A percentile compares a stretch with the other conserved stretches of the same genome.
These are phyloP conservation scores for Friedmanniomyces simplex DNA, from an alignment of 495 filamentous ascomycete species.

Conservation along the genomic window DNA sequence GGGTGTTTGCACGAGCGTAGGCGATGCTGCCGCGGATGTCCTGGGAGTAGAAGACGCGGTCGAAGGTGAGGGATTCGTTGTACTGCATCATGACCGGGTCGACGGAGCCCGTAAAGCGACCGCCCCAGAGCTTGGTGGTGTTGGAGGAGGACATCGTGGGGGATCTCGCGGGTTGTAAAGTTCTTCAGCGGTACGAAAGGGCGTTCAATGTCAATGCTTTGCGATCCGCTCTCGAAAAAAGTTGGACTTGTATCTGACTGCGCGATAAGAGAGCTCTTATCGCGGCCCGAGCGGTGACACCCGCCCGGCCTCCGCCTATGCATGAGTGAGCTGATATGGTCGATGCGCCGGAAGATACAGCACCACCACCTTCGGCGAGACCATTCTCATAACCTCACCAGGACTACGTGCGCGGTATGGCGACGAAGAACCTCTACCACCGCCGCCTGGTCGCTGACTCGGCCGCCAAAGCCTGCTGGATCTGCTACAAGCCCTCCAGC, in stretches of 20 bases:
- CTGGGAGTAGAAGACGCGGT: conserved; percentile 70
- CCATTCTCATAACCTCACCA: neutral
- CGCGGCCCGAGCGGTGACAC: neutral
- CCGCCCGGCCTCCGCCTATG: no score
- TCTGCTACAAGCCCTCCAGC: conserved; percentile 82
- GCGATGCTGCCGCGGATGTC: conserved; percentile 75
- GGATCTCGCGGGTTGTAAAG: neutral
- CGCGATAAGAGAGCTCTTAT: neutral
- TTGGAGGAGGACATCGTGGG: neutral
- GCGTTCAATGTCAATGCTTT: neutral
- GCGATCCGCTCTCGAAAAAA: neutral
- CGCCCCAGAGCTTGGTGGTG: conserved; percentile 56
- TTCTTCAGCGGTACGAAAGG: neutral
- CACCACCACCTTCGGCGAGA: neutral
- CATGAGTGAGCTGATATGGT: neutral
- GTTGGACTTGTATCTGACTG: neutral
- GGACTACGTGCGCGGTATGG: neutral
- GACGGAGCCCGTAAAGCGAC: conserved; percentile 72
- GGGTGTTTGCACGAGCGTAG: conserved; percentile 75
- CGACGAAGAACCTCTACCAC: conserved; percentile 59
- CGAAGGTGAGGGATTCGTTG: conserved; percentile 79
- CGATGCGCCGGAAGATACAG: neutral
- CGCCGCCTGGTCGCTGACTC: conserved; percentile 82
- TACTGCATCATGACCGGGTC: conserved; percentile 84
- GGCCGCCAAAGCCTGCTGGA: conserved; percentile 67